phyloP scores from a whole-genome alignment of 1,284 basidiomycete species.

The Xanthoconium separans region DNA sequence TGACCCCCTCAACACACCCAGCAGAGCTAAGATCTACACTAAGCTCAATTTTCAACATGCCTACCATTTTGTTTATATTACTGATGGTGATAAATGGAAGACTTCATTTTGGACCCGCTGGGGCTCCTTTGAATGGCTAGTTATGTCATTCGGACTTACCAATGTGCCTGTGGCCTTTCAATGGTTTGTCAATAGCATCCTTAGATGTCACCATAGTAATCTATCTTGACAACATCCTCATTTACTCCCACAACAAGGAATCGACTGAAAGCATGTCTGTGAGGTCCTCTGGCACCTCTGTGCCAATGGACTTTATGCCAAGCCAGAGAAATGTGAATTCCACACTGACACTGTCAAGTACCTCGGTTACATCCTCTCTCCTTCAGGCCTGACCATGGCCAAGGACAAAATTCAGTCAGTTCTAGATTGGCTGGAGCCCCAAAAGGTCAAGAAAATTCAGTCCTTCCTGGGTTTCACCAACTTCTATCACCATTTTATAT shows the following conservation, averaged over 20 bases:
- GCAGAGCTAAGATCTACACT: neutral
- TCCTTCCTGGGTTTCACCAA: too few relatives aligned
- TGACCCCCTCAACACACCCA: too few relatives aligned
- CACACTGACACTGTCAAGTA: slow-evolving; percentile 24
- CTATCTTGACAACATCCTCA: neutral
- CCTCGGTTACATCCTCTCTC: slow-evolving; percentile 15
- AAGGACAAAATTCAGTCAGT: too few relatives aligned
- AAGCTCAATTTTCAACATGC: neutral
- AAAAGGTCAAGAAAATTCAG: too few relatives aligned
- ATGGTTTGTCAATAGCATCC: neutral
- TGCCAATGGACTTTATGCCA: slow-evolving; percentile 16
- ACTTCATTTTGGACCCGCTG: neutral
- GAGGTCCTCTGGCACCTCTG: neutral
- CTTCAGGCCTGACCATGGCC: neutral
- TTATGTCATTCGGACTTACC: neutral
- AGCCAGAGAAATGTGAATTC: slow-evolving; percentile 34
- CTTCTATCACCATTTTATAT: too few relatives aligned
- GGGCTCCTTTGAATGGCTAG: neutral
- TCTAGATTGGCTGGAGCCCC: too few relatives aligned
- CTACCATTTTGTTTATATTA: neutral
- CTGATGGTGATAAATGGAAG: neutral
- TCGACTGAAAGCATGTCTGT: neutral
- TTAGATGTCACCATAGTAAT: neutral
- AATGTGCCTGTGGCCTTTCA: neutral
- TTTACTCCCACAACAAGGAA: neutral